Evolutionary conservation across 345 rosid species (phyloP).

Genomic region (Orychophragmus violaceus): DNA sequence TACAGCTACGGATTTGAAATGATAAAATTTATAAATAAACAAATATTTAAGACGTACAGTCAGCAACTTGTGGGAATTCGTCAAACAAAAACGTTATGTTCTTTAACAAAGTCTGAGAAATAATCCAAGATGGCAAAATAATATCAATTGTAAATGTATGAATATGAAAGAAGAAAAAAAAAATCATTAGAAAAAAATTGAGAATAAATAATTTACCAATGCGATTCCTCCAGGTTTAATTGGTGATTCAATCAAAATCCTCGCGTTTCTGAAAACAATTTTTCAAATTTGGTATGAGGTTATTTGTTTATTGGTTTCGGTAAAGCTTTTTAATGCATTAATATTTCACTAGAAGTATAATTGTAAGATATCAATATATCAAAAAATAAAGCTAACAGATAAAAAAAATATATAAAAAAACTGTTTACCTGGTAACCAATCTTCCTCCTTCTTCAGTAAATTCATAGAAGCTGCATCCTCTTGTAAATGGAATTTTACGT

Average conservation of each 20-base stretch:
- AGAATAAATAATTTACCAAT: slow-evolving; percentile 56
- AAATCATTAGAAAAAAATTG: no score
- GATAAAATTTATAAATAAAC: background rate
- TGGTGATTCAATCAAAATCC: slow-evolving; percentile 58
- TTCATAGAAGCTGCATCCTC: slow-evolving; percentile 80
- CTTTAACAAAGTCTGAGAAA: slow-evolving; percentile 46
- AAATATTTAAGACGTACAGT: slow-evolving; percentile 37
- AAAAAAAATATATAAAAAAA: no score
- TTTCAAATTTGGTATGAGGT: background rate
- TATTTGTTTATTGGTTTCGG: background rate
- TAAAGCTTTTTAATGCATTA: no score
- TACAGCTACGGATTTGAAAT: background rate
- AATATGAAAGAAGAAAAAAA: background rate
- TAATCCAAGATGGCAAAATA: background rate
- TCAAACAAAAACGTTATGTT: slow-evolving; percentile 50
- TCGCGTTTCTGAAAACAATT: slow-evolving; percentile 50
- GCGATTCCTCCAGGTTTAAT: slow-evolving; percentile 71
- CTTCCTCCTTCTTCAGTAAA: slow-evolving; percentile 40
- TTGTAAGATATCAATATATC: background rate
- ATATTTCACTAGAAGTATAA: background rate
- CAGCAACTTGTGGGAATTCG: slow-evolving; percentile 57
- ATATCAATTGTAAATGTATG: background rate
- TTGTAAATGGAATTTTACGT: slow-evolving; percentile 53
- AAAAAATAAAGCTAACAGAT: no score
- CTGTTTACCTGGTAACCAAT: slow-evolving; percentile 41